Evolutionary conservation across 805 yeast species (phyloP), one percentile per base, ranked within the genome.

Genomic region (Teunomyces stri): DNA sequence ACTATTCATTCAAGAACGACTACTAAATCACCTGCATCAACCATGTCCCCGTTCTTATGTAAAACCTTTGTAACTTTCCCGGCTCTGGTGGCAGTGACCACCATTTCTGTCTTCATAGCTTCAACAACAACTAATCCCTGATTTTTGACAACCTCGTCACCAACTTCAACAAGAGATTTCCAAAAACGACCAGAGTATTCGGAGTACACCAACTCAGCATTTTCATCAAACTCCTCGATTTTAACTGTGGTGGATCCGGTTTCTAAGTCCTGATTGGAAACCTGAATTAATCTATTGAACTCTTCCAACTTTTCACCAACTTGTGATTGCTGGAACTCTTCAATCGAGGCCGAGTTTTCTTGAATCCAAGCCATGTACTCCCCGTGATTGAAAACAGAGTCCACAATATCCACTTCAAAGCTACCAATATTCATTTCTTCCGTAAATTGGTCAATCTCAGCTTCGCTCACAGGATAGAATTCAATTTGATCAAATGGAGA

Each of bases 91-190:
- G 97, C 82, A 46, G 68, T 74, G 30, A 92, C 96, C 43, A 82
- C 79, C 97, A 92, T 92, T 69, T 92, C 99, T 0, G 98, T 94
- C 76, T 92, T 92, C 99, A 92, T 92, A 46, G 99, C 98, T 68
- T 92, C 99, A 45, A 92, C 88, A 34, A 94, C 89, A 54, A 92
- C 79, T 51, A 92, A 74, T 4, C 89, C 89, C 57, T 89, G 92
- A 29, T 91, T 95, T 41, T 70, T 77, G 44, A 73, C 69, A 22
- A 92, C 95, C 4, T 54, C 68, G 57, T 87, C 94, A 20, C 97
- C 97, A 40, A 78, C 91, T 48, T 76, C 69, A 25, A 86, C 95
- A 54, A 90, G 70, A 1, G 95, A 81, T 68, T 94, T 92, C 99
- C 99, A 92, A 78, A 87, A 90, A 56, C 98, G 78, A 47, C 98